Percentiles rank a stretch among this genome's conserved stretches.
These are phyloP conservation scores for Puccinia sorghi DNA, from an alignment of 1,284 basidiomycete genomes.

Conservation along the genomic window DNA sequence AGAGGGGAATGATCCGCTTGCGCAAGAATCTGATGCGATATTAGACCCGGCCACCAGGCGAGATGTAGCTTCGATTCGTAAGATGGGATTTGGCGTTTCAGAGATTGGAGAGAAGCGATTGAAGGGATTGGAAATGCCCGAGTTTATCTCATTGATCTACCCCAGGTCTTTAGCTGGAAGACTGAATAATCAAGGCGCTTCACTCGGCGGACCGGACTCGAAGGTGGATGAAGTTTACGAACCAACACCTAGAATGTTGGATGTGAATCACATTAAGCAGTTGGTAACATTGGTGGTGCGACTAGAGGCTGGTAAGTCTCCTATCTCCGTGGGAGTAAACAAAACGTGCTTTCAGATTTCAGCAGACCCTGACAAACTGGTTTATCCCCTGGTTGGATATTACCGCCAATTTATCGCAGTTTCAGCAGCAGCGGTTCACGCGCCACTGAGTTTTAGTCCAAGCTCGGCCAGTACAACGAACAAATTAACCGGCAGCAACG, in stretches of 20 bases:
- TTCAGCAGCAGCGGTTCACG: slow-evolving; percentile 44
- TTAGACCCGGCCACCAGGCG: slow-evolving; percentile 55
- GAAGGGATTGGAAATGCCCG: slow-evolving; percentile 81
- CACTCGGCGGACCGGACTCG: slow-evolving; percentile 41
- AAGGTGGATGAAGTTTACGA: slow-evolving; percentile 57
- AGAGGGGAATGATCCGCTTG: slow-evolving; percentile 57
- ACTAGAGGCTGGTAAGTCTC: slow-evolving; percentile 69
- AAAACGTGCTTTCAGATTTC: slow-evolving; percentile 56
- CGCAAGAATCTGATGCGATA: slow-evolving; percentile 56
- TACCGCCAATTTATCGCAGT: slow-evolving; percentile 12
- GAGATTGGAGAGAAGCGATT: slow-evolving; percentile 85
- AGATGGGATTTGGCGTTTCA: slow-evolving; percentile 73
- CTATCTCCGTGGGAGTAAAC: slow-evolving; percentile 62
- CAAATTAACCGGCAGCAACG: not conserved
- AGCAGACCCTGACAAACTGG: slow-evolving; percentile 53
- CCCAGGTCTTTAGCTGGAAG: slow-evolving; percentile 75
- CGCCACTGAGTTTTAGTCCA: slow-evolving; percentile 28
- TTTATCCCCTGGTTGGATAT: slow-evolving; percentile 19
- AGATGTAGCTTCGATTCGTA: slow-evolving; percentile 69
- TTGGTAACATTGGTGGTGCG: slow-evolving; percentile 76
- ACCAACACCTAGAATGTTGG: slow-evolving; percentile 65
- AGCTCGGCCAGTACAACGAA: slow-evolving; percentile 10
- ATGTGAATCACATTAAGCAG: slow-evolving; percentile 73
- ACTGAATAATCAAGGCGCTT: slow-evolving; percentile 57
- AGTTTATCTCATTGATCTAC: slow-evolving; percentile 80